Evolutionary conservation across 257 asterid genomes (phyloP).

Genomic region (Cruciata laevipes): DNA sequence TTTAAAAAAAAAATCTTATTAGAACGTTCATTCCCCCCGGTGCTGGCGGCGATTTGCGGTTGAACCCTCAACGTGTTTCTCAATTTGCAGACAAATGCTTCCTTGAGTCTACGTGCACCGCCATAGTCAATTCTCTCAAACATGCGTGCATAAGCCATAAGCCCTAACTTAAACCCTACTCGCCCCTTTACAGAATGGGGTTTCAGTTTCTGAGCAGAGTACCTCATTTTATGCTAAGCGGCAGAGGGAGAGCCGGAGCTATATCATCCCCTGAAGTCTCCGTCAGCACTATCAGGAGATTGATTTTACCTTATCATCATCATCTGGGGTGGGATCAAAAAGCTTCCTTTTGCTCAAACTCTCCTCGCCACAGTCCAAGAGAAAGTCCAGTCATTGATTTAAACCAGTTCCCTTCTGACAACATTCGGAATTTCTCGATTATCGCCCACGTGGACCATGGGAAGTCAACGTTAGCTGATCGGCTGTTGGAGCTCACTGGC

Average conservation of each 20-base stretch:
- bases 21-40: background rate
- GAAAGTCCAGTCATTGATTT: constrained; percentile 56
- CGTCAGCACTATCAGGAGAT: background rate
- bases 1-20: too few species aligned
- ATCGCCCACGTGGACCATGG: constrained; percentile 99
- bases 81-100: background rate
- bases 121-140: background rate
- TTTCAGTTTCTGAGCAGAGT: constrained; percentile 37
- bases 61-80: background rate
- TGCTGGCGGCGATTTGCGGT: background rate
- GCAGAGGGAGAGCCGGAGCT: background rate
- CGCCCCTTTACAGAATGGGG: constrained; percentile 29
- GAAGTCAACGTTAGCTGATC: constrained; percentile 94
- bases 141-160: background rate
- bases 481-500: constrained; percentile 94
- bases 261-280: background rate
- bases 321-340: constrained; percentile 39
- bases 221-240: background rate
- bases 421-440: constrained; percentile 87
- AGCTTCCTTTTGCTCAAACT: constrained; percentile 61
- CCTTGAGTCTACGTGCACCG: background rate
- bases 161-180: constrained; percentile 26
- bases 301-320: background rate
- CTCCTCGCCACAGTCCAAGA: constrained; percentile 43
- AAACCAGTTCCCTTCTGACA: constrained; percentile 58